Conservation (phyloP, 1,284 basidiomycete species). For the Clitocybe nebularis region DNA sequence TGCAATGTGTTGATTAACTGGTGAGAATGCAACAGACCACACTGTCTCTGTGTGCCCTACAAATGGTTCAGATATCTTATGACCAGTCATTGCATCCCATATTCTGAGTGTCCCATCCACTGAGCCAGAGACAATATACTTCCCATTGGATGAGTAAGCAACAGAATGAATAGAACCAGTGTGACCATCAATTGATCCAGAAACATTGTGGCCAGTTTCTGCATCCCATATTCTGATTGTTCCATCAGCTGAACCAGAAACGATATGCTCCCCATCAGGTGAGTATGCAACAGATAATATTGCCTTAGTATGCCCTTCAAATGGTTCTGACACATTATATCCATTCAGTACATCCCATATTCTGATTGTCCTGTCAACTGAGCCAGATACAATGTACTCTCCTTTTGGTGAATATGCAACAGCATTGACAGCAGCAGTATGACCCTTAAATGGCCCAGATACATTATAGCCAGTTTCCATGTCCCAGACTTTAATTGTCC, state of each 20-base stretch:
- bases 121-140: neutral
- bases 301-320: neutral
- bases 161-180: neutral
- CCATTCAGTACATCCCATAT: conserved; percentile 6
- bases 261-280: conserved; percentile 4
- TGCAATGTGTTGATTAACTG: too few relatives aligned
- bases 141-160: conserved; percentile 4
- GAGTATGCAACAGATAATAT: neutral
- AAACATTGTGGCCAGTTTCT: too few relatives aligned
- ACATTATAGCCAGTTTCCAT: too few relatives aligned
- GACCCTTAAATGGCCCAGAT: too few relatives aligned
- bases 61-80: too few relatives aligned
- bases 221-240: conserved; percentile 5
- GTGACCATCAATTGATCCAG: neutral
- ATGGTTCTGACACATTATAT: neutral
- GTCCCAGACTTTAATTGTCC: too few relatives aligned
- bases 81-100: too few relatives aligned
- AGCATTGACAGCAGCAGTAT: neutral
- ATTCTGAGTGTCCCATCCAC: neutral
- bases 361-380: conserved; percentile 1
- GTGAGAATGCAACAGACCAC: too few relatives aligned
- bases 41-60: too few relatives aligned
- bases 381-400: conserved; percentile 5
- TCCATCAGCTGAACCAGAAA: conserved; percentile 3
- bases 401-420: neutral